Evolutionary conservation across 352 stramenopile species (phyloP), one percentile per base, ranked within the genome.

Genomic region (Globisporangium okanoganense): DNA sequence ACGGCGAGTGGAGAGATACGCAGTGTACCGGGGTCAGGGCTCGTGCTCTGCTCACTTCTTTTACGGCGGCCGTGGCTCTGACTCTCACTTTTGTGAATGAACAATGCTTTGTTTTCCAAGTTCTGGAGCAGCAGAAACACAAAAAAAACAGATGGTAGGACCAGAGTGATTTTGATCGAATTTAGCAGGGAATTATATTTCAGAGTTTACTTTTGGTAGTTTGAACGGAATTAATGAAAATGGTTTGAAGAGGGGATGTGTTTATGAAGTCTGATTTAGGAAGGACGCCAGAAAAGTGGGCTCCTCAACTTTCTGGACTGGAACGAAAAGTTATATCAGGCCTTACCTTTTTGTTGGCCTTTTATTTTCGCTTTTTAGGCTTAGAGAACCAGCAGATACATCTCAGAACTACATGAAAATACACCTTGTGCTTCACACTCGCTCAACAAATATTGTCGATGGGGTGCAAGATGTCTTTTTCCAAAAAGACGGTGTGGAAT

Each of bases 191-290:
- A 1, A 29, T n/a, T 22, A 24, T 3, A 6, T 31, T 8, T 44
- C 31, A 6, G 10, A 56, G 29, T 1, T 43, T 1, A 6, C 8
- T 18, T 20, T 7, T 18, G 22, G 5, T 7, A 6, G 20, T 20
- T 18, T 20, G 29, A 27, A 7, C 2, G 2, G n/a, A 24, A 6
- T 5, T n/a, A n/a, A 18, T 14, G 6, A 1, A 4, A 41, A 14
- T 20, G 16, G 20, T 44, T 44, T 31, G 7, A 31, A n/a, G 1
- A 38, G 27, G 3, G n/a, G 18, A 56, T 24, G 0, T 0, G n/a
- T 45, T 10, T 45, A 43, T 45, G 20, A 12, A 56, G 50, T 56
- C 31, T 56, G 50, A 45, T 56, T 56, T 45, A 31, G 1, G 6
- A 18, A 6, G 1, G 22, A 33, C 45, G 45, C 22, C 45, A 52